A percentile compares a stretch with the other conserved stretches of the same genome.
Evolutionary conservation across 2,329 filamentous ascomycete species (phyloP).

Genomic region (Geosmithia morbida): DNA sequence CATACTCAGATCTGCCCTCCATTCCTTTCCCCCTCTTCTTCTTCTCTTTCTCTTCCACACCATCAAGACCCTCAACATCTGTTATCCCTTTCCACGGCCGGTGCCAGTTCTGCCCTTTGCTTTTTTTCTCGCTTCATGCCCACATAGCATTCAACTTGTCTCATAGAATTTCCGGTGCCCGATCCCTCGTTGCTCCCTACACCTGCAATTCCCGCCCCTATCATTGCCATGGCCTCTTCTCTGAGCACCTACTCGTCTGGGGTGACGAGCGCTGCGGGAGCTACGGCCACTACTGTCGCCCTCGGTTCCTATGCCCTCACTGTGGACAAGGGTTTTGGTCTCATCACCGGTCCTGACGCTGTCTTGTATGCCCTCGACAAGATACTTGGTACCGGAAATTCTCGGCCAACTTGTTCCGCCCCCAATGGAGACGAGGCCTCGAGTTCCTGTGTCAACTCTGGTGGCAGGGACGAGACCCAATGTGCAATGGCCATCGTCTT

Average conservation of each 20-base stretch:
- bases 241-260: background rate
- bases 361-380: background rate
- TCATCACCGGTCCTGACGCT: background rate
- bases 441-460: background rate
- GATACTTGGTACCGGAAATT: background rate
- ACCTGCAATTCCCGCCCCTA: background rate
- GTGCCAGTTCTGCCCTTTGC: background rate
- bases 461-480: background rate
- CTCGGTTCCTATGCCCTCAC: background rate
- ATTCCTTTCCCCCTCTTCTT: constrained; percentile 8
- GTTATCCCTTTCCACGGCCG: background rate
- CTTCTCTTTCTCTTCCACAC: background rate
- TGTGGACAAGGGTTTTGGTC: background rate
- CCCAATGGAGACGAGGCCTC: background rate
- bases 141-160: background rate
- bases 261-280: background rate
- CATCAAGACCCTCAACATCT: background rate
- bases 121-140: background rate
- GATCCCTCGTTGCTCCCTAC: background rate
- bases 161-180: background rate
- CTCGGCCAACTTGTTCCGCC: background rate
- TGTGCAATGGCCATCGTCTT: background rate
- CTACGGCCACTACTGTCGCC: background rate
- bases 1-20: background rate
- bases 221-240: background rate